Percentiles rank a stretch among this genome's conserved stretches.
phyloP scores from a whole-genome alignment of 257 asterid genomes.

The Solanum chilense region DNA sequence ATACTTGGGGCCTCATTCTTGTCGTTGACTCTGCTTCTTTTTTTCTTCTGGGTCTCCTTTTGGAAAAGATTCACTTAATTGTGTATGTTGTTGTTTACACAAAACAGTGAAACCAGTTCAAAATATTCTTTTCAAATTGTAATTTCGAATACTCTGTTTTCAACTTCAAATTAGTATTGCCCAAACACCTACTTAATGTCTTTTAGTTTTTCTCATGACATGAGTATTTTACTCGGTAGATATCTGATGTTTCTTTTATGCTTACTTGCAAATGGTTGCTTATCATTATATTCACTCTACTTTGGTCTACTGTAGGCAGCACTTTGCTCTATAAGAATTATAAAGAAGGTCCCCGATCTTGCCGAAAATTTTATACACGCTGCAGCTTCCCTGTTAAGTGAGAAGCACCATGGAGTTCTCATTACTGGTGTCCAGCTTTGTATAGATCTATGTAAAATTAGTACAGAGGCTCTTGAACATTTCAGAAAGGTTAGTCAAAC shows the following conservation, averaged over 20 bases:
- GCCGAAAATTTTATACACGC: constrained; percentile 82
- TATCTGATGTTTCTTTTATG: neutral
- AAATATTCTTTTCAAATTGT: neutral
- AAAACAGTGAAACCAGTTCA: neutral
- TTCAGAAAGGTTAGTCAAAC: constrained; percentile 55
- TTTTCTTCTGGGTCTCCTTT: neutral
- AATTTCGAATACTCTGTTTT: neutral
- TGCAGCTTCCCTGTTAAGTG: constrained; percentile 77
- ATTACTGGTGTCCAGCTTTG: constrained; percentile 90
- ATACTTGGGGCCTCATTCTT: neutral
- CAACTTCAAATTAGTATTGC: neutral
- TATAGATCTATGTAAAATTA: constrained; percentile 71
- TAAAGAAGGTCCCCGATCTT: constrained; percentile 95
- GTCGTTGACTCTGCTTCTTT: neutral
- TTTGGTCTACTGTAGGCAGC: constrained; percentile 60
- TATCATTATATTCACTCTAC: constrained; percentile 1
- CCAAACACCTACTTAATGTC: neutral
- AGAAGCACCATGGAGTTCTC: constrained; percentile 96
- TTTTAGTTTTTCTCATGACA: neutral
- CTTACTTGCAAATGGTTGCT: neutral
- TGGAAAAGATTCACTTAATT: neutral
- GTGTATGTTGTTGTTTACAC: neutral
- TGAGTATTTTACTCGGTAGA: neutral
- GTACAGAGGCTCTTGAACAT: constrained; percentile 84
- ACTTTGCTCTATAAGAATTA: constrained; percentile 83